Evolutionary conservation across 352 stramenopile genomes (phyloP), one percentile per base, ranked within the genome.

Genomic region (Globisporangium nodosum): DNA sequence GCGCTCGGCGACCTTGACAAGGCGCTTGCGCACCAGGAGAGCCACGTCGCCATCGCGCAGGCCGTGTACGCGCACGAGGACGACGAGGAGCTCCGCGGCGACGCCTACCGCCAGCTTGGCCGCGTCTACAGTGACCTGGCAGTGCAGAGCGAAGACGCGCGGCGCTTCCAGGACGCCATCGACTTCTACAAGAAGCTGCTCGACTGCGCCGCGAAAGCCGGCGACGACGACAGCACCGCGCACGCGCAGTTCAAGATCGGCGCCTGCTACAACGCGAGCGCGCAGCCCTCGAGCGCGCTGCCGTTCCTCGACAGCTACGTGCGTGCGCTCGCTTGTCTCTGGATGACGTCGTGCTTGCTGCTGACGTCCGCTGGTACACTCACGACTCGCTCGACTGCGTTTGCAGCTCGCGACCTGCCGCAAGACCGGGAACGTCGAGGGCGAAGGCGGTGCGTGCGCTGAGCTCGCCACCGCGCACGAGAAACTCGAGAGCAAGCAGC

Each of bases 391-490:
- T 3, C 8, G 31, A 7, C 13, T 20, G 9, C 39, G 21, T 35
- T 18, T 8, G 8, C 35, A 88, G 73, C 60, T 95, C 11, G 61
- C 81, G 27, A 73, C 72, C 37, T 81, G 81, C 27, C 66, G 79
- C 47, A 83, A 83, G 51, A 64, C 59, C 35, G 71, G 72, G 12
- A 73, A 92, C 49, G 40, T 77, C 30, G 78, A 96, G 50, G 84
- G 81, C 9, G 83, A 96, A 66, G 89, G 91, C 35, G 81, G 78
- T 24, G 88, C 87, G 13, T 97, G 84, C 49, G 87, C 90, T 0
- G 86, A 90, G 37, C 81, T 98, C 21, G 92, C 90, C 3, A 91
- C 80, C 0, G 90, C 90, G 1, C 90, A 97, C 64, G 88, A 95
- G 56, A 78, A 78, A 43, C 67, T 92, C 9, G 78, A 66, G 16